phyloP scores from a whole-genome alignment of 805 yeast genomes.

The Naumovozyma baii region DNA sequence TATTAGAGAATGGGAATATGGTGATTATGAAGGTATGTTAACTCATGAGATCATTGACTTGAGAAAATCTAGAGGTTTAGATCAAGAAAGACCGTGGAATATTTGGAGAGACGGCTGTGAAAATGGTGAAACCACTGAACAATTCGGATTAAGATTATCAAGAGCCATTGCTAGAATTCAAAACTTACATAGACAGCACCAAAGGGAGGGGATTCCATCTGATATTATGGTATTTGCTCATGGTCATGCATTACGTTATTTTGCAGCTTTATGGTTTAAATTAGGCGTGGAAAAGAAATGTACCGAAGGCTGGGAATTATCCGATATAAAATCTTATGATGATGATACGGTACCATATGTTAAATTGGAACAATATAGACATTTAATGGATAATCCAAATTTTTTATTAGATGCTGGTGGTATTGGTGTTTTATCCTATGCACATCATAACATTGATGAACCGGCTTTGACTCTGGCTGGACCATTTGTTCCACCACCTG shows the following conservation, averaged over 20 bases:
- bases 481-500: constrained; percentile 66
- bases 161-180: constrained; percentile 56
- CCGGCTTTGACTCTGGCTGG: constrained; percentile 84
- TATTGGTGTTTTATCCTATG: constrained; percentile 83
- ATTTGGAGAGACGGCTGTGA: constrained; percentile 94
- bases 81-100: constrained; percentile 46
- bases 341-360: constrained; percentile 30
- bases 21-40: constrained; percentile 82
- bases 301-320: constrained; percentile 14
- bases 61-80: constrained; percentile 52
- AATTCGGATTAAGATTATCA: constrained; percentile 68
- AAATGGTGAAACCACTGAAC: constrained; percentile 63
- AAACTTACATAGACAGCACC: constrained; percentile 45
- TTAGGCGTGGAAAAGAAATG: constrained; percentile 27
- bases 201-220: constrained; percentile 43
- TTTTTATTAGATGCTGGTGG: constrained; percentile 92
- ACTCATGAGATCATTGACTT: constrained; percentile 56
- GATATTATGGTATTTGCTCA: constrained; percentile 84
- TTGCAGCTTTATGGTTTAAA: constrained; percentile 79
- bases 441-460: constrained; percentile 73
- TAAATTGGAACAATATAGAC: constrained; percentile 27
- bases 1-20: constrained; percentile 91
- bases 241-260: constrained; percentile 84
- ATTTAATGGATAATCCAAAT: constrained; percentile 52
- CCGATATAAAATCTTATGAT: constrained; percentile 15